Evolutionary conservation across 176 grass and related monocot species (phyloP).

Genomic region (Raddia distichophylla): DNA sequence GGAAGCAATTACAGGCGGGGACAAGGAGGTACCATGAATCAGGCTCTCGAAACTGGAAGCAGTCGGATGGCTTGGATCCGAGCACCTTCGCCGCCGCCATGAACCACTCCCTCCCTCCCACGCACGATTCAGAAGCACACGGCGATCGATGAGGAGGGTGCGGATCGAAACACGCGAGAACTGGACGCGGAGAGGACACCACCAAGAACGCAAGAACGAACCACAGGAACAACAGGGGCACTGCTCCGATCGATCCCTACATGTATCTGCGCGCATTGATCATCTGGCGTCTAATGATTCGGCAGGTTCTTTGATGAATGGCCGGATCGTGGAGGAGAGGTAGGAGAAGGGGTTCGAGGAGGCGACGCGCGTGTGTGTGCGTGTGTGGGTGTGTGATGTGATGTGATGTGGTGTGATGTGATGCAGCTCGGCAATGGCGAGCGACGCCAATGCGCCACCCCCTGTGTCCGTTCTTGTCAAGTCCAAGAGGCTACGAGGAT

Average conservation of each 20-base stretch:
- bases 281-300: neutral
- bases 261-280: neutral
- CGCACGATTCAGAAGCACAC: neutral
- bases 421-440: no score
- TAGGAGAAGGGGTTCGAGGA: neutral
- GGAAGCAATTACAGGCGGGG: neutral
- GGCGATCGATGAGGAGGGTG: neutral
- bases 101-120: neutral
- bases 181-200: neutral
- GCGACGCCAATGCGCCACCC: no score
- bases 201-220: neutral
- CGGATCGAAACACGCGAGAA: neutral
- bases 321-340: neutral
- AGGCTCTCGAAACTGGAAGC: constrained; percentile 46
- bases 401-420: no score
- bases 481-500: neutral
- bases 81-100: constrained; percentile 43
- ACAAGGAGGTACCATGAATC: constrained; percentile 42
- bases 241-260: neutral
- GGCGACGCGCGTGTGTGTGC: neutral
- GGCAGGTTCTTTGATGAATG: neutral
- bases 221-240: neutral
- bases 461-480: neutral
- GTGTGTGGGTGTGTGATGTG: no score
- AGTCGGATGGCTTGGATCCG: constrained; percentile 48